Evolutionary conservation across 441 rosid genomes (phyloP).

Genomic region (Metrosideros polymorpha): DNA sequence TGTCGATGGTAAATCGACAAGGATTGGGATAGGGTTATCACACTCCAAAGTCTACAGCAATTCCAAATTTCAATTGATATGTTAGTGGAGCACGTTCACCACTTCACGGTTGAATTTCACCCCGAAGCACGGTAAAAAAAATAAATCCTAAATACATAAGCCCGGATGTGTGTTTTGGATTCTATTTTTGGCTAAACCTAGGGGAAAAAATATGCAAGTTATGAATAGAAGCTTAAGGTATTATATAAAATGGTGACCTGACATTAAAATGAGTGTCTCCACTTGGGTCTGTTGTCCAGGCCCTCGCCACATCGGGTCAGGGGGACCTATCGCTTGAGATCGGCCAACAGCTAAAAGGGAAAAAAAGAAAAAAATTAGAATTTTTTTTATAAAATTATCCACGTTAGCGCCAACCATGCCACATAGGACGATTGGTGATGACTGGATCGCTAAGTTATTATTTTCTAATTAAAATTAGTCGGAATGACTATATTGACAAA

Average conservation of each 20-base stretch:
- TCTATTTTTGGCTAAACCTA: neutral
- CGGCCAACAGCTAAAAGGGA: too few relatives aligned
- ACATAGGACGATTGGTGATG: too few relatives aligned
- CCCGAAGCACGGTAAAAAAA: neutral
- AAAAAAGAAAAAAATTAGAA: too few relatives aligned
- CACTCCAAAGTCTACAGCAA: neutral
- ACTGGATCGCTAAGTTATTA: too few relatives aligned
- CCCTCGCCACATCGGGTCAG: too few relatives aligned
- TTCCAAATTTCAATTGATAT: neutral
- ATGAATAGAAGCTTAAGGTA: neutral
- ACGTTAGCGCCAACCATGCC: too few relatives aligned
- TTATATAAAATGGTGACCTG: neutral
- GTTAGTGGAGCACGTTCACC: neutral
- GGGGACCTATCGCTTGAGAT: too few relatives aligned
- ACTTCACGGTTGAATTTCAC: neutral
- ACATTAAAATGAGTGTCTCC: neutral
- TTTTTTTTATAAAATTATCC: too few relatives aligned
- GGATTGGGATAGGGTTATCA: neutral
- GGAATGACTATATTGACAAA: too few relatives aligned
- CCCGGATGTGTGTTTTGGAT: neutral
- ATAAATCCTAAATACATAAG: neutral
- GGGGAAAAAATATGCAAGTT: neutral
- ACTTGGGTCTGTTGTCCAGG: neutral
- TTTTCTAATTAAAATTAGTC: too few relatives aligned
- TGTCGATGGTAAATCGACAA: neutral